A percentile compares a stretch with the other conserved stretches of the same genome.
Conservation (phyloP, 805 yeast genomes). For the Barnettozyma vustinii region DNA sequence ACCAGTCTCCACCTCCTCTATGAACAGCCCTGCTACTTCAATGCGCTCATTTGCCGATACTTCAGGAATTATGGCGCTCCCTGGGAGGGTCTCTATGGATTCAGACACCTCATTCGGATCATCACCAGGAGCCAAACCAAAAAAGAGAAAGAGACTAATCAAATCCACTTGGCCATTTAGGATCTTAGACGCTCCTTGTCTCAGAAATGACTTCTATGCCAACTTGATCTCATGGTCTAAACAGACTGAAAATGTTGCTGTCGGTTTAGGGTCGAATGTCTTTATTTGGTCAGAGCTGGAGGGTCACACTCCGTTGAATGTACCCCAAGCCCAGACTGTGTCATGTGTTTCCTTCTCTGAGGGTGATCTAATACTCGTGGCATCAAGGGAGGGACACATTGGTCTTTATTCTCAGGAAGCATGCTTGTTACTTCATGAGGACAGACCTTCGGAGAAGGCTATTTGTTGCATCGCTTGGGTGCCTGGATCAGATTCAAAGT, state of each 20-base stretch:
- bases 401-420: slow-evolving; percentile 37
- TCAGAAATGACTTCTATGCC: slow-evolving; percentile 73
- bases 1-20: neutral
- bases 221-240: slow-evolving; percentile 72
- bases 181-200: slow-evolving; percentile 62
- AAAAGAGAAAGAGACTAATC: slow-evolving; percentile 18
- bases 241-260: slow-evolving; percentile 45
- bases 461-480: slow-evolving; percentile 62
- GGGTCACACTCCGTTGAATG: slow-evolving; percentile 41
- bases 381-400: slow-evolving; percentile 53
- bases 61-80: neutral
- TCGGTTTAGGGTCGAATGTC: slow-evolving; percentile 56
- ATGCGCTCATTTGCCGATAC: slow-evolving; percentile 3
- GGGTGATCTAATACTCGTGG: slow-evolving; percentile 44
- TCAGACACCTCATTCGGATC: slow-evolving; percentile 10
- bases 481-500: slow-evolving; percentile 29
- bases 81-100: slow-evolving; percentile 9
- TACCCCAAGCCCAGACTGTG: slow-evolving; percentile 36
- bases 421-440: slow-evolving; percentile 12
- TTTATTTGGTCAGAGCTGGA: slow-evolving; percentile 57
- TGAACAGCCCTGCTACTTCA: slow-evolving; percentile 4
- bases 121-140: slow-evolving; percentile 3
- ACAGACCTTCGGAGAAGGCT: slow-evolving; percentile 31
- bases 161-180: slow-evolving; percentile 40
- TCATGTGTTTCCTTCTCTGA: slow-evolving; percentile 55